Evolutionary conservation across 768 basidiomycete species (phyloP).

Genomic region (Melanogaster broomeanus): DNA sequence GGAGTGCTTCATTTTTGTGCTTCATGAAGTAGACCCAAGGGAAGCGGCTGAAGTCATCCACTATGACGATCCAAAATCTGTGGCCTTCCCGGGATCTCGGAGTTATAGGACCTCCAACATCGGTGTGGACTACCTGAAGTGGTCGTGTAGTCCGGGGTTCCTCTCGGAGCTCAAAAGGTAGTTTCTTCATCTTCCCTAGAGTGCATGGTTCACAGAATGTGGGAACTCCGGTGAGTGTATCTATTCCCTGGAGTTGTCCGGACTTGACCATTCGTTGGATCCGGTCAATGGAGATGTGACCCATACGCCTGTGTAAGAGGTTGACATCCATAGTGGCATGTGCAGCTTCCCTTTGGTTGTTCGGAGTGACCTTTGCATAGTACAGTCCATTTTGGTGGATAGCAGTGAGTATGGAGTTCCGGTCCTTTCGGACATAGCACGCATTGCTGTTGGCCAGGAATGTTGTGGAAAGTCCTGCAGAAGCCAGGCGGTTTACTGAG

Average conservation of each 20-base stretch:
- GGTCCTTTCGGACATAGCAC: too few relatives aligned
- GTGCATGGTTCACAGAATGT: constrained; percentile 19
- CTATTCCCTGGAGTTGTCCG: constrained; percentile 5
- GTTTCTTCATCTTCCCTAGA: constrained; percentile 18
- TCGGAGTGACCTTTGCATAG: too few relatives aligned
- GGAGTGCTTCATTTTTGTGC: neutral
- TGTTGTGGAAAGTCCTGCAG: too few relatives aligned
- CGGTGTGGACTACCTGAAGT: constrained; percentile 11
- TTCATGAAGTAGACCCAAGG: constrained; percentile 5
- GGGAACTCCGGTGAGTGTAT: constrained; percentile 9
- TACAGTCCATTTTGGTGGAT: too few relatives aligned
- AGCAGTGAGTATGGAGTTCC: too few relatives aligned
- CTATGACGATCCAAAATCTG: constrained; percentile 14
- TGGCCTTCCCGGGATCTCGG: constrained; percentile 2
- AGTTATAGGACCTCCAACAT: constrained; percentile 18
- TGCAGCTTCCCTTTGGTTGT: too few relatives aligned
- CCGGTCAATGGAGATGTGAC: too few relatives aligned
- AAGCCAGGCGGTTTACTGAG: too few relatives aligned
- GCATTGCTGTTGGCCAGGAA: too few relatives aligned
- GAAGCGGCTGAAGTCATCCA: constrained; percentile 10
- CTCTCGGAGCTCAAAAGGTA: neutral
- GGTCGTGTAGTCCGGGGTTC: neutral
- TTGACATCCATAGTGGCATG: too few relatives aligned
- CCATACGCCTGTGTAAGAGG: too few relatives aligned
- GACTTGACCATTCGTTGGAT: constrained; percentile 12